Conservation (phyloP, 257 asterid species). For the Jacaranda mimosifolia region DNA sequence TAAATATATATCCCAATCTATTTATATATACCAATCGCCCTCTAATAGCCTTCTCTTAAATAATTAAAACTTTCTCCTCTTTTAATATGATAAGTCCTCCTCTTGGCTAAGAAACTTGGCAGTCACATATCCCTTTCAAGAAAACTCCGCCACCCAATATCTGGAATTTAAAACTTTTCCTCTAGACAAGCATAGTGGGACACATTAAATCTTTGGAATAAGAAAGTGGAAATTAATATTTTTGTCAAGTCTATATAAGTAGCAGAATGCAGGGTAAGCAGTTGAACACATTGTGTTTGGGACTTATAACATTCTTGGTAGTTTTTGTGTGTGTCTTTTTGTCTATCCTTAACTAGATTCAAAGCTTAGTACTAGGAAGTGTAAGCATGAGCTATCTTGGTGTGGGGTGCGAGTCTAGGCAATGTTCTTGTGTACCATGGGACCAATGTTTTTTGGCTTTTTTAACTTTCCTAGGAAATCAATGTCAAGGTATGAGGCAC, state of each 20-base stretch:
- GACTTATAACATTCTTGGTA: background rate
- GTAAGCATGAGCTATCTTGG: constrained; percentile 76
- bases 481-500: too few species aligned
- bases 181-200: background rate
- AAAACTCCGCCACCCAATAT: background rate
- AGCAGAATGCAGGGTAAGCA: constrained; percentile 12
- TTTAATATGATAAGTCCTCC: background rate
- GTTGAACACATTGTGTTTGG: constrained; percentile 12
- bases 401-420: constrained; percentile 93
- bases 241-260: constrained; percentile 26
- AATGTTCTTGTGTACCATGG: constrained; percentile 80
- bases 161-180: background rate
- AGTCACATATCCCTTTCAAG: constrained; percentile 21
- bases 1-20: too few species aligned
- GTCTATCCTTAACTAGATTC: background rate
- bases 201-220: background rate
- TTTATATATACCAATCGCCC: too few species aligned
- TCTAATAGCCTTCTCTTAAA: background rate
- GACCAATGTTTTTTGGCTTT: too few species aligned
- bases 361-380: background rate
- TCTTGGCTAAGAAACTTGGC: constrained; percentile 2
- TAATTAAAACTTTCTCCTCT: background rate
- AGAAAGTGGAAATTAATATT: background rate
- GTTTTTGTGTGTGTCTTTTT: background rate
- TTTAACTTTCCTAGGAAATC: too few species aligned